A percentile compares a stretch with the other conserved stretches of the same genome.
Conservation (phyloP, 306 rosid genomes). For the Rosa multiflora region DNA sequence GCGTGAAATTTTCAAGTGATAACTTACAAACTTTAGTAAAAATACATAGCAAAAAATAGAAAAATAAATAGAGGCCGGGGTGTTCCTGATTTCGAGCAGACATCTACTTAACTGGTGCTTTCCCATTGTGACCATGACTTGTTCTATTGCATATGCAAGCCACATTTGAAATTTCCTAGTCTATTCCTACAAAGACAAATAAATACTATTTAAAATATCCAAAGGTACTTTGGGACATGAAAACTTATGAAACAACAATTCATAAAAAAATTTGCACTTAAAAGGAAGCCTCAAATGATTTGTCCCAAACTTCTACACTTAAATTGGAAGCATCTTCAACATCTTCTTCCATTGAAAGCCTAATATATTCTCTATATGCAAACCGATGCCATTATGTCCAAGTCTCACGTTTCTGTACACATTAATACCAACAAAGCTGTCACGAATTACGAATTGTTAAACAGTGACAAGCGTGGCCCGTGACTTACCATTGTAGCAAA, state of each 20-base stretch:
- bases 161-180: slow-evolving; percentile 33
- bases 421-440: slow-evolving; percentile 29
- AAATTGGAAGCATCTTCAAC: slow-evolving; percentile 99
- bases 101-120: too few relatives aligned
- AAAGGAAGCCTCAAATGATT: slow-evolving; percentile 96
- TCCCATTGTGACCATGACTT: neutral
- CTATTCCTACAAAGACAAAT: slow-evolving; percentile 38
- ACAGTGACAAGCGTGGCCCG: too few relatives aligned
- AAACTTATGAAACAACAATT: neutral
- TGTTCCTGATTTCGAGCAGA: too few relatives aligned
- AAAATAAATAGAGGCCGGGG: too few relatives aligned
- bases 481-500: too few relatives aligned
- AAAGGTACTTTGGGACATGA: neutral
- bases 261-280: slow-evolving; percentile 22
- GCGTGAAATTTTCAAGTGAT: too few relatives aligned
- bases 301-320: slow-evolving; percentile 99
- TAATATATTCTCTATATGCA: slow-evolving; percentile 98
- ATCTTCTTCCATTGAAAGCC: slow-evolving; percentile 99
- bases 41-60: too few relatives aligned
- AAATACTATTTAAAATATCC: neutral
- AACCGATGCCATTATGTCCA: slow-evolving; percentile 99
- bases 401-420: slow-evolving; percentile 91
- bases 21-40: too few relatives aligned
- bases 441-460: slow-evolving; percentile 2
- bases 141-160: too few relatives aligned